Evolutionary conservation across 805 yeast species (phyloP).

Genomic region (Barnettozyma populi): DNA sequence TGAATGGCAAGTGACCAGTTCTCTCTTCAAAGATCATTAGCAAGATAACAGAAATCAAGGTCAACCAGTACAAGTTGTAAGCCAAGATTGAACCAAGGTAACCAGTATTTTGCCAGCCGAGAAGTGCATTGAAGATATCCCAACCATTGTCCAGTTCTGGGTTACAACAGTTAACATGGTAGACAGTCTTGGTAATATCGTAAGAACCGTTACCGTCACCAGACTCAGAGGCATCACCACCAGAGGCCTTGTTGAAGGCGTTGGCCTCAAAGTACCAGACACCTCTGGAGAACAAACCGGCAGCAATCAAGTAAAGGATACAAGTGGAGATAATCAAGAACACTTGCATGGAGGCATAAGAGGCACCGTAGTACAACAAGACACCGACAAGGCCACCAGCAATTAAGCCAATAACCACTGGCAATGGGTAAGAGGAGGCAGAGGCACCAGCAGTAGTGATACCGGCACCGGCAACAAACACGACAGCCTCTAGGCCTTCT

Average conservation of each 20-base stretch:
- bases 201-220: slow-evolving; percentile 97
- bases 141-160: slow-evolving; percentile 91
- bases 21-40: slow-evolving; percentile 81
- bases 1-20: slow-evolving; percentile 73
- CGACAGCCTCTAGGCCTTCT: slow-evolving; percentile 97
- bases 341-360: slow-evolving; percentile 74
- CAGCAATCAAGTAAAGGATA: slow-evolving; percentile 81
- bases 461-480: slow-evolving; percentile 95
- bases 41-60: slow-evolving; percentile 46
- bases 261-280: slow-evolving; percentile 83
- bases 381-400: slow-evolving; percentile 74
- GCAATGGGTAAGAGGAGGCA: slow-evolving; percentile 84
- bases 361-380: slow-evolving; percentile 75
- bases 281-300: slow-evolving; percentile 91
- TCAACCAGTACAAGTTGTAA: slow-evolving; percentile 86
- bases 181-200: slow-evolving; percentile 70
- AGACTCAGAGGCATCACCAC: slow-evolving; percentile 92
- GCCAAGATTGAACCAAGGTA: slow-evolving; percentile 87
- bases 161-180: slow-evolving; percentile 98
- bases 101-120: slow-evolving; percentile 98
- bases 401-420: slow-evolving; percentile 82
- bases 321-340: slow-evolving; percentile 86
- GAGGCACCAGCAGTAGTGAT: slow-evolving; percentile 44
- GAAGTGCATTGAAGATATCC: slow-evolving; percentile 91
- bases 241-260: slow-evolving; percentile 57